Percentiles rank a stretch among this genome's conserved stretches.
phyloP scores from a whole-genome alignment of 1,284 basidiomycete genomes.

The Pyrrhoderma noxium region DNA sequence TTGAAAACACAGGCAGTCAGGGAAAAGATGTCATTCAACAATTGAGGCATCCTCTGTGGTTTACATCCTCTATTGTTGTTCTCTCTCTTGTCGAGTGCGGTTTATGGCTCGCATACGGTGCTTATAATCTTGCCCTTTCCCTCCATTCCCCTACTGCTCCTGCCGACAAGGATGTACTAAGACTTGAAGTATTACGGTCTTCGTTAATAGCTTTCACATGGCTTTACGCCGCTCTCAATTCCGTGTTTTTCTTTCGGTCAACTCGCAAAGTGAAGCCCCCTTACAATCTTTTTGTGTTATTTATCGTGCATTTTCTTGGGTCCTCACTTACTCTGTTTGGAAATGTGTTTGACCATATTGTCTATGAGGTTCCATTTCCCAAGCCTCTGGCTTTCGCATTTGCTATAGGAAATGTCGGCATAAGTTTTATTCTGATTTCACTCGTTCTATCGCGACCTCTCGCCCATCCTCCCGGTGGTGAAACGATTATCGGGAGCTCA shows the following conservation, averaged over 20 bases:
- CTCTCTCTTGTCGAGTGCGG: constrained; percentile 43
- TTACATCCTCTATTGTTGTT: constrained; percentile 43
- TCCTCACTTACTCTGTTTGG: background rate
- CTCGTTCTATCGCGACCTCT: constrained; percentile 52
- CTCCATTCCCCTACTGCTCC: background rate
- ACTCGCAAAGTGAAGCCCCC: constrained; percentile 40
- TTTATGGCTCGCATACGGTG: constrained; percentile 42
- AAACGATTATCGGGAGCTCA: constrained; percentile 11
- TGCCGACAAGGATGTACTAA: constrained; percentile 18
- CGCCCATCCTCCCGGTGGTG: constrained; percentile 43
- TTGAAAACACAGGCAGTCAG: background rate
- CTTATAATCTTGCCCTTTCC: constrained; percentile 31
- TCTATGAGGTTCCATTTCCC: constrained; percentile 25
- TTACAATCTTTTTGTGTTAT: constrained; percentile 47
- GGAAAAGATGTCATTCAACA: too few species aligned
- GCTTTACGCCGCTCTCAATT: constrained; percentile 47
- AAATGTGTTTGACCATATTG: background rate
- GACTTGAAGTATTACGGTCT: constrained; percentile 25
- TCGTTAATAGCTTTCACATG: constrained; percentile 44
- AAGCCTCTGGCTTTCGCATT: constrained; percentile 27
- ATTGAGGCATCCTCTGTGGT: constrained; percentile 40
- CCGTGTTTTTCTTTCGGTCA: constrained; percentile 23
- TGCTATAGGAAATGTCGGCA: constrained; percentile 28
- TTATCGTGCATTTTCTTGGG: constrained; percentile 33
- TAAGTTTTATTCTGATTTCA: constrained; percentile 38